phyloP scores from a whole-genome alignment of 1,284 basidiomycete species.

The Retiboletus flavoniger region DNA sequence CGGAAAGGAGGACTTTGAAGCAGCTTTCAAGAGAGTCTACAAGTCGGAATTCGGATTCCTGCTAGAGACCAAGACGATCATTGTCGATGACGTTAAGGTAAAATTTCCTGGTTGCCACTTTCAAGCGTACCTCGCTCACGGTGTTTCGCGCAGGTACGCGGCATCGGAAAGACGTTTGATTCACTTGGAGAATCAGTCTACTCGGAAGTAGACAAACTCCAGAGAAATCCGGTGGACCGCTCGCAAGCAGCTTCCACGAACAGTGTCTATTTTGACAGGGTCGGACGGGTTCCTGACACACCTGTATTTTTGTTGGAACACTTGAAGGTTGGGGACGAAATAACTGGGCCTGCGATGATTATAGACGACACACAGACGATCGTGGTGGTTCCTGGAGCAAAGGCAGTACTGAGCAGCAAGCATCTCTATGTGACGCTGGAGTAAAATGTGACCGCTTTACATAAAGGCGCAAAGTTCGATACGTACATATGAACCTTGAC shows the following conservation, averaged over 20 bases:
- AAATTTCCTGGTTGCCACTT: not conserved
- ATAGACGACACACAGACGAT: constrained; percentile 94
- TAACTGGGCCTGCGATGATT: constrained; percentile 84
- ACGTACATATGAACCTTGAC: not conserved
- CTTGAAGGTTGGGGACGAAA: constrained; percentile 65
- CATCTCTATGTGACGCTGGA: constrained; percentile 69
- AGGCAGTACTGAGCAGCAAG: constrained; percentile 63
- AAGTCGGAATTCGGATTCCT: constrained; percentile 91
- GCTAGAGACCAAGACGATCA: constrained; percentile 71
- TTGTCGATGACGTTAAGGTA: constrained; percentile 92
- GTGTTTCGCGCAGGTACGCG: constrained; percentile 48
- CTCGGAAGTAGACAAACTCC: constrained; percentile 58
- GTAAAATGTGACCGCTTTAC: constrained; percentile 13
- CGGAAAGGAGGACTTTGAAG: constrained; percentile 72
- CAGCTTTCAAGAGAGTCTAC: constrained; percentile 76
- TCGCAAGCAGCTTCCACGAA: constrained; percentile 50
- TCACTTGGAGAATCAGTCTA: constrained; percentile 80
- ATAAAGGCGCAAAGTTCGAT: not conserved
- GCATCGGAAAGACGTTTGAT: constrained; percentile 89
- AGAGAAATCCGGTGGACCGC: constrained; percentile 41
- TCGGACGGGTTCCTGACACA: constrained; percentile 73
- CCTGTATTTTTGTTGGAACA: constrained; percentile 75
- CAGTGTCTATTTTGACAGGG: constrained; percentile 78
- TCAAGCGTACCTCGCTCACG: not conserved
- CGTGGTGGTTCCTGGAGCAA: constrained; percentile 71